Evolutionary conservation across 805 yeast species (phyloP).

Genomic region (Candida sanyiensis): DNA sequence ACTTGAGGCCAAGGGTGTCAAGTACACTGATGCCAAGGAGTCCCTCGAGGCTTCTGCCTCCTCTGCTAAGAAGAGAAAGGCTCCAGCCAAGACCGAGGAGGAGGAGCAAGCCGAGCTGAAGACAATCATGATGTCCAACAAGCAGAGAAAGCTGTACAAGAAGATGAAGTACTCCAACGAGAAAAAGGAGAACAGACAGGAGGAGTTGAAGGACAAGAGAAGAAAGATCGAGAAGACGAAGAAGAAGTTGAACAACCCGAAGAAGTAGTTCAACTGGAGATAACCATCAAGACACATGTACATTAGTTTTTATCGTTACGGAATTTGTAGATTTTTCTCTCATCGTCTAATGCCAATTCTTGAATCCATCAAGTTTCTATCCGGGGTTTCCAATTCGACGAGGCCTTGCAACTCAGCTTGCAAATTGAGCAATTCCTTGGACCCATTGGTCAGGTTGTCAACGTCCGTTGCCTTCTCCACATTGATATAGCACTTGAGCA

Average conservation of each 20-base stretch:
- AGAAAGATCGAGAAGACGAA: conserved; percentile 56
- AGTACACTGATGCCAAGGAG: conserved; percentile 55
- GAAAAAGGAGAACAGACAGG: conserved; percentile 73
- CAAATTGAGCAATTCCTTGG: conserved; percentile 52
- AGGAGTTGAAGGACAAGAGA: conserved; percentile 61
- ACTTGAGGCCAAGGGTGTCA: conserved; percentile 83
- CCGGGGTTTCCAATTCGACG: conserved; percentile 67
- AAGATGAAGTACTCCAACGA: conserved; percentile 90
- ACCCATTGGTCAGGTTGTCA: conserved; percentile 60
- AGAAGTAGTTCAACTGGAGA: conserved; percentile 5
- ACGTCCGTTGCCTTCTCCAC: conserved; percentile 70
- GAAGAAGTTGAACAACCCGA: conserved; percentile 17
- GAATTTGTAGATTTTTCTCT: conserved; percentile 1
- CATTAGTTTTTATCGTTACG: neutral
- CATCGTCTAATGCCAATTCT: conserved; percentile 36
- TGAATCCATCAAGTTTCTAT: conserved; percentile 76
- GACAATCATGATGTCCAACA: conserved; percentile 96
- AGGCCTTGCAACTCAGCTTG: conserved; percentile 65
- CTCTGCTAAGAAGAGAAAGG: conserved; percentile 32
- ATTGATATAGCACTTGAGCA: conserved; percentile 63
- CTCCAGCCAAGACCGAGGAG: conserved; percentile 37
- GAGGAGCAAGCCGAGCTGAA: conserved; percentile 84
- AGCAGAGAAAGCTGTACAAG: conserved; percentile 88
- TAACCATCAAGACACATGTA: conserved; percentile 5
- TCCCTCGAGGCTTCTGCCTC: conserved; percentile 26